phyloP scores from a whole-genome alignment of 805 yeast species.

The Kockiozyma suomiensis region DNA sequence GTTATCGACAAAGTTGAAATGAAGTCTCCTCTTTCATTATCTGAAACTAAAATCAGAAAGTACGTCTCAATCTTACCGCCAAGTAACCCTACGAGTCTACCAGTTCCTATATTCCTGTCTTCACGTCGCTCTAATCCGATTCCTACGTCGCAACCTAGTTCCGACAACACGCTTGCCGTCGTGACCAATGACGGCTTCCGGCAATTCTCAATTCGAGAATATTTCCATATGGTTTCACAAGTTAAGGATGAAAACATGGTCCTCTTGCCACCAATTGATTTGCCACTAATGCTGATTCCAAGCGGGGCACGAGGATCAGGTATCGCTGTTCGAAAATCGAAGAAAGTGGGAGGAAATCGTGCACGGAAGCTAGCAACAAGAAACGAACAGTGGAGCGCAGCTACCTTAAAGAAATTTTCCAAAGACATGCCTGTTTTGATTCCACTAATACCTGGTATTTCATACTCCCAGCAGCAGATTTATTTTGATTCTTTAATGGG shows the following conservation, averaged over 20 bases:
- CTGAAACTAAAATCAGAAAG: constrained; percentile 23
- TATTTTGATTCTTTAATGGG: constrained; percentile 33
- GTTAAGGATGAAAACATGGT: constrained; percentile 40
- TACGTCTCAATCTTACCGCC: constrained; percentile 40
- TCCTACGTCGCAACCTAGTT: constrained; percentile 42
- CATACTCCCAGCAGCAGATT: constrained; percentile 31
- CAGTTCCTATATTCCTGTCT: constrained; percentile 38
- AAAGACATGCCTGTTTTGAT: constrained; percentile 36
- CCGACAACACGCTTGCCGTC: constrained; percentile 40
- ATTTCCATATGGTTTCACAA: constrained; percentile 32
- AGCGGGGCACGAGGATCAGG: constrained; percentile 11
- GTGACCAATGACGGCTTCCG: constrained; percentile 46
- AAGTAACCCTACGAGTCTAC: background rate
- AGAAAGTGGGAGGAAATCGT: constrained; percentile 43
- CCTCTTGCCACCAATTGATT: constrained; percentile 41
- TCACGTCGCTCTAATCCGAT: constrained; percentile 42
- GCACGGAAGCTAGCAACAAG: constrained; percentile 44
- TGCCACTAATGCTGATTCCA: constrained; percentile 29
- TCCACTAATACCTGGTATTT: constrained; percentile 42
- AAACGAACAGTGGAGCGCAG: constrained; percentile 42
- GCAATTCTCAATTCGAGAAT: constrained; percentile 36
- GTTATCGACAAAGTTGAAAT: constrained; percentile 41
- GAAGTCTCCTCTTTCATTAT: constrained; percentile 20
- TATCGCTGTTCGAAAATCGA: constrained; percentile 7
- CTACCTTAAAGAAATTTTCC: constrained; percentile 26